These are phyloP conservation scores for Wickerhamomyces rabaulensis DNA, from an alignment of 805 yeast genomes.

Conservation along the genomic window DNA sequence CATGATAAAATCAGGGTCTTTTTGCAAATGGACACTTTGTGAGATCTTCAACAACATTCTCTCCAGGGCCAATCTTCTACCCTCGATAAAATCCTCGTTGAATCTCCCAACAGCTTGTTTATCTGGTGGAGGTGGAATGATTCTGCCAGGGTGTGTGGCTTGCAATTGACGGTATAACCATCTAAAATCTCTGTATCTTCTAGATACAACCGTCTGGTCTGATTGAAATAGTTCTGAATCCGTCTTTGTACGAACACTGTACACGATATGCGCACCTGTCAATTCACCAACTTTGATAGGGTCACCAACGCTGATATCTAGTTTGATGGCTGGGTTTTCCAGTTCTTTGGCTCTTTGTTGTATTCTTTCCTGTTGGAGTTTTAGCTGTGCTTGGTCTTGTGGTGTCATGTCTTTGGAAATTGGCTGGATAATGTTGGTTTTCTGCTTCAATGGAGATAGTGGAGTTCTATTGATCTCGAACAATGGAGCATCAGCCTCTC, in stretches of 20 bases:
- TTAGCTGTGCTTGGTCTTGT: conserved; percentile 10
- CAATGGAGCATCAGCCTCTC: conserved; percentile 50
- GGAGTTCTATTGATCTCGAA: conserved; percentile 36
- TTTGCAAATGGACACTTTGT: conserved; percentile 46
- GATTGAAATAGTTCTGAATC: conserved; percentile 24
- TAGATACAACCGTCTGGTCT: conserved; percentile 54
- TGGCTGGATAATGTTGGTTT: conserved; percentile 3
- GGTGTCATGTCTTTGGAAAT: background rate
- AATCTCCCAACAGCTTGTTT: conserved; percentile 92
- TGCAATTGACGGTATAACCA: conserved; percentile 91
- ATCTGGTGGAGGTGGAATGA: conserved; percentile 94
- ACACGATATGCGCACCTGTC: conserved; percentile 83
- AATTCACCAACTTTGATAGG: conserved; percentile 90
- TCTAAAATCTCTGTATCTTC: conserved; percentile 88
- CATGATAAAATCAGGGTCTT: conserved; percentile 71
- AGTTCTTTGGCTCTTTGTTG: conserved; percentile 1
- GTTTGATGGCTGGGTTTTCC: conserved; percentile 21
- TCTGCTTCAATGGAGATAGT: conserved; percentile 19
- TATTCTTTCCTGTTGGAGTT: conserved; percentile 1
- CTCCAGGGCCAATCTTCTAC: conserved; percentile 77
- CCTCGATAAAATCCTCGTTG: conserved; percentile 84
- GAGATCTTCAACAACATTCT: conserved; percentile 78
- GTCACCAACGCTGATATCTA: conserved; percentile 77
- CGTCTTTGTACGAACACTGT: conserved; percentile 64
- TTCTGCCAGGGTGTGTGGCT: conserved; percentile 80